Base-by-base conservation (phyloP, 2,329 filamentous ascomycete genomes). In the Zasmidium angulare region DNA sequence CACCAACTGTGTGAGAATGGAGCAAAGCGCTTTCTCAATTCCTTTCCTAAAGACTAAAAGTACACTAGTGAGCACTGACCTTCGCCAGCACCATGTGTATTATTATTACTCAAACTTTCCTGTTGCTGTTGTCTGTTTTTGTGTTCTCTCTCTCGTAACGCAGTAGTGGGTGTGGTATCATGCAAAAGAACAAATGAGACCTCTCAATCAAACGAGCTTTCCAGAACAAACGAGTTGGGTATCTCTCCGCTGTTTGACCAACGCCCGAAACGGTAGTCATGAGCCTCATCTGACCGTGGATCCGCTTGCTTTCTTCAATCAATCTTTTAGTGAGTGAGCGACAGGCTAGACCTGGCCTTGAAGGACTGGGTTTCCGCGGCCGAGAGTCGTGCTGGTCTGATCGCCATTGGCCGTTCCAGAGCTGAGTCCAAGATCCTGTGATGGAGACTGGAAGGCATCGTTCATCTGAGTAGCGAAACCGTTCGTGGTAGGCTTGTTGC, bases 311-410 rank as follows among this genome's bases (percentile, higher is more conserved):
- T 46, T 51, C 19, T 22, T 47, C 29, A 19, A 22, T 6, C 20
- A 46, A 50, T 50, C 47, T 51, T 55, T 50, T 51, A 51, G 26
- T 50, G 52, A 47, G 20, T 21, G 22, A 49, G 26, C 48, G 31
- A 26, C 12, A 47, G 31, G 51, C 66, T 74, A 76, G 55, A 71
- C 71, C 29, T 60, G 53, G 53, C 78, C 76, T 52, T 74, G 74
- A 65, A 77, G 72, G 46, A 79, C 77, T 3, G 77, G 76, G 74
- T 79, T 79, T 63, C 75, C 65, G 40, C 71, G 69, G 59, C 77
- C 77, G 40, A 79, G 72, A 1, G 72, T 71, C 53, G 77, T 79
- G 71, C 76, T 69, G 62, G 66, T 68, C 6, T 40, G 36, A n/a
- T 47, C 40, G 21, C 3, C 31, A 46, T 12, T 49, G 43, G 64